Conservation (phyloP, 768 basidiomycete species). For the Lyophyllum shimeji region DNA sequence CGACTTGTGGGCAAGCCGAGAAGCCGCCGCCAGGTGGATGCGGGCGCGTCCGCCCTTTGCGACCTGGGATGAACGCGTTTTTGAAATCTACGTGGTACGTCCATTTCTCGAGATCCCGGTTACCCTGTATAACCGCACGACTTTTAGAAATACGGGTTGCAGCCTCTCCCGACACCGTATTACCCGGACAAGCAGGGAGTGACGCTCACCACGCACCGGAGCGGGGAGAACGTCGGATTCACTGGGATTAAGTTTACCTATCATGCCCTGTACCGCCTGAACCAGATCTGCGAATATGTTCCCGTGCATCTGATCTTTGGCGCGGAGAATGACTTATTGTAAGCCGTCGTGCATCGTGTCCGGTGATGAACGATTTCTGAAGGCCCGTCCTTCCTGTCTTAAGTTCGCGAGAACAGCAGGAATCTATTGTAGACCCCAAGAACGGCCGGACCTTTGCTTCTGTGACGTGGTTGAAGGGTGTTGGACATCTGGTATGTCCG, state of each 20-base stretch:
- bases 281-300: conserved; percentile 24
- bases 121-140: neutral
- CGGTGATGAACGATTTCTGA: neutral
- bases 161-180: conserved; percentile 22
- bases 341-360: conserved; percentile 8
- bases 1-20: conserved; percentile 24
- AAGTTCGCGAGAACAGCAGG: conserved; percentile 24
- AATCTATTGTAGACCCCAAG: conserved; percentile 18
- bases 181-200: conserved; percentile 18
- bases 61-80: conserved; percentile 26
- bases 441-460: conserved; percentile 26
- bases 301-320: conserved; percentile 32
- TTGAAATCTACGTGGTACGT: conserved; percentile 25
- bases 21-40: conserved; percentile 25
- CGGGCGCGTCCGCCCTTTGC: conserved; percentile 22
- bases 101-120: neutral
- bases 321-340: conserved; percentile 31
- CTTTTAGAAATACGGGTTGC: conserved; percentile 26
- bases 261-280: conserved; percentile 26
- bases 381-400: no score
- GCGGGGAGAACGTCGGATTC: conserved; percentile 26
- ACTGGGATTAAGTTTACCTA: conserved; percentile 20
- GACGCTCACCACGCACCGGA: conserved; percentile 26
- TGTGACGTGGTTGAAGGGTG: conserved; percentile 24
- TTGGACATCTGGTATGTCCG: conserved; percentile 29